Evolutionary conservation across 306 rosid genomes (phyloP), one percentile per base, ranked within the genome.

Genomic region (Fragaria vesca): DNA sequence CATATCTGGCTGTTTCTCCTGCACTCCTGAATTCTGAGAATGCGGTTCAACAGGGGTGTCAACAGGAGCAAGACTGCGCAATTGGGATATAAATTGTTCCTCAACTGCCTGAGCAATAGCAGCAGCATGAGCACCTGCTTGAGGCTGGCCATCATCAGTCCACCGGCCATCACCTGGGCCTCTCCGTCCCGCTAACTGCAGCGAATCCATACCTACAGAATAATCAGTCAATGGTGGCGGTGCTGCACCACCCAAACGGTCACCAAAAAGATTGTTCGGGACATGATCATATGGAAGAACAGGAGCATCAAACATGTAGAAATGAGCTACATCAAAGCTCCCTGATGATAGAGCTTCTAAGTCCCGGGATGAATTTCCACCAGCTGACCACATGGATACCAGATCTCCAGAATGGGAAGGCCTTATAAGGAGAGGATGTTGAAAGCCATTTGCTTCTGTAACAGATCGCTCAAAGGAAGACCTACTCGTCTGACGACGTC

Each of bases 101-200:
- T 95, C 99, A 32, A 95, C 90, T 38, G 96, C 96, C 80, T 95
- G 97, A 3, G 97, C 99, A 86, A 95, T 84, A 75, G 90, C 86
- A 80, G 90, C 92, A 3, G 97, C 93, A 78, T 91, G 96, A 80
- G 91, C 88, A 79, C 89, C 82, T 77, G 90, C 97, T 87, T 93
- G 99, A 51, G 99, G 97, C 80, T 86, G 99, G 57, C 99, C 99
- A 83, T 93, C 99, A 93, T 92, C 97, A 54, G 99, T 95, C 99
- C 99, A 95, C 80, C 99, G 91, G 74, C 98, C 96, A 80, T 90
- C 88, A 75, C 93, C 90, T 45, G 82, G 81, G 74, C 93, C 97
- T 85, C 99, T 89, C 75, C 97, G 86, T 72, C 97, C 97, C 12
- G 91, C 87, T 69, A 95, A 83, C 69, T 88, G 97, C 88, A 91